Base-by-base conservation (phyloP, 164 flowering plant genomes). In the Umbellularia californica region DNA sequence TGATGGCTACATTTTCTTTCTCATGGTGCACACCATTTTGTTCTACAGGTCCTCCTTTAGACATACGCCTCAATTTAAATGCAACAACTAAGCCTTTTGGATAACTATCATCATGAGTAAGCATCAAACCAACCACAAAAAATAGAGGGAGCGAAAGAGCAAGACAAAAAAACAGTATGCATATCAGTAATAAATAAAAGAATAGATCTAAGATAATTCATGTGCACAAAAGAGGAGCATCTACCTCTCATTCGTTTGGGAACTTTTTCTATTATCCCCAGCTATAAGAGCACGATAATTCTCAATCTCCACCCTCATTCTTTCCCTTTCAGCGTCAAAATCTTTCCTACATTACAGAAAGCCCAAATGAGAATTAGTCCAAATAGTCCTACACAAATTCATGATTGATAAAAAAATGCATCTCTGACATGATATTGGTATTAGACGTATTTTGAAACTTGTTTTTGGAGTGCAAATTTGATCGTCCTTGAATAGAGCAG, bases 41-140 rank as follows among this genome's bases (percentile, higher is more conserved):
- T 50, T 81, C 84, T n/a, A 71, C 69, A 73, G 90, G 70, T 68
- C 50, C 85, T 64, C 74, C 82, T 58, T 67, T 67, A 27, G 84
- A 77, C 64, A 74, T 77, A 52, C 77, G 83, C 84, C 87, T 95
- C 62, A 95, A 75, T 70, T 80, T 83, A 77, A 95, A 95, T 69
- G 97, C 83, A 82, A 95, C 81, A 79, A 95, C 85, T 68, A 95
- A 84, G 69, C 97, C 98, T 81, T 90, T 92, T 20, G 99, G 99
- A 72, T 92, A 95, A 77, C 98, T 93, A 87, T 50, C 10, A 81
- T 52, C 47, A 58, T 22, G 13, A 22, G 28, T 24, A 22, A 28
- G 11, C 68, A 65, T 67, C 50, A 67, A 28, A 28, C 20, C 9
- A 25, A 19, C 69, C 15, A 4, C n/a, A 14, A 30, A 30, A 28